Base-by-base conservation (phyloP, 306 rosid species). In the Gastrolobium bilobum region DNA sequence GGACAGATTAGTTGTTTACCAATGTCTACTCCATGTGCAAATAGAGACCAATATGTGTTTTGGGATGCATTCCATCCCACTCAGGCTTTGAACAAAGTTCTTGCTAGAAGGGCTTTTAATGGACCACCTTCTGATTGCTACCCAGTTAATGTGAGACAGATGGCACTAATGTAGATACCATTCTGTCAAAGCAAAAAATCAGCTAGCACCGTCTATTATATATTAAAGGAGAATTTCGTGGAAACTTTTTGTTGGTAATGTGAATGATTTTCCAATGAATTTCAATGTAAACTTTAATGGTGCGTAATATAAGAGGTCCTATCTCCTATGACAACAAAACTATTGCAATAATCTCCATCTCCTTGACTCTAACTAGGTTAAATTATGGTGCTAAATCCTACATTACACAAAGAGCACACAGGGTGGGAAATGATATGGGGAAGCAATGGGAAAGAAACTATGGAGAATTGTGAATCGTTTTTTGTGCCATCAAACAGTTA, bases 41-140 rank as follows among this genome's bases (percentile, higher is more conserved):
- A 63, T 26, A 83, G 89, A 46, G 71, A 80, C 71, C 61, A 83
- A 38, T 69, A 76, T 67, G 75, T 85, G 53, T 88, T 88, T 33
- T 85, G 89, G 87, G 89, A 88, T 66, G 79, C 87, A n/a, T 83
- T 66, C 35, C 85, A 83, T 54, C 87, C 79, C 0, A 72, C 73
- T 1, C 42, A 86, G 13, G 79, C 79, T 72, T 79, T 26, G 5
- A 42, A 60, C 54, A 14, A 53, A 38, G 30, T 83, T 62, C 6
- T 86, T 50, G 79, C 84, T 68, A 15, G 4, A 1, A 53, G 33
- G 60, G 81, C 81, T 26, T 80, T 66, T 34, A 2, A 2, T 77
- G 84, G 87, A 2, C n/a, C 83, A 3, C 33, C 76, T 30, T 66
- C 77, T 44, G 39, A 46, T 73, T 77, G 83, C 30, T 77, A 66